phyloP scores from a whole-genome alignment of 202 grass and related monocot genomes.

The Thinopyrum obtusiflorum region DNA sequence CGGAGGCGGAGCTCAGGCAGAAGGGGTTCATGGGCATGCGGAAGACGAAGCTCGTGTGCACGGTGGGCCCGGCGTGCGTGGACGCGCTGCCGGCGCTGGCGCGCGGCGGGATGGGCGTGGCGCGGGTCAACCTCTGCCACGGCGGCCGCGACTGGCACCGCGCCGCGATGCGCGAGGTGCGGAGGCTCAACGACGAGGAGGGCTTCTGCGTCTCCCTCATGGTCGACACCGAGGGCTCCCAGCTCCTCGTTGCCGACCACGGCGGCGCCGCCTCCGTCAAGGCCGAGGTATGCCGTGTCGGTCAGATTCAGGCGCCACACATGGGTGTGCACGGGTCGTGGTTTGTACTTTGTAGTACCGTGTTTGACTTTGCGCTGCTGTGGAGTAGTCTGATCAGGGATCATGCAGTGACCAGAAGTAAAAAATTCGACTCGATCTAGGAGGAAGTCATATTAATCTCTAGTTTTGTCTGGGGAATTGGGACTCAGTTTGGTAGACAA shows the following conservation, averaged over 20 bases:
- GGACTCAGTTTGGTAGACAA: not conserved
- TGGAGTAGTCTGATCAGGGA: not conserved
- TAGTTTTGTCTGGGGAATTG: not conserved
- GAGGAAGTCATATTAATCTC: not conserved
- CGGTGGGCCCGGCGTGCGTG: conserved; percentile 55
- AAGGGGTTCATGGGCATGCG: conserved; percentile 75
- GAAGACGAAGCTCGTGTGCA: conserved; percentile 76
- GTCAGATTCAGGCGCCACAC: not conserved
- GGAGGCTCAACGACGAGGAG: conserved; percentile 56
- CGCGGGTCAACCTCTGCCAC: conserved; percentile 74
- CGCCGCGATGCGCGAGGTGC: conserved; percentile 38
- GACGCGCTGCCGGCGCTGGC: conserved; percentile 53
- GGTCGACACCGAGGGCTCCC: conserved; percentile 61
- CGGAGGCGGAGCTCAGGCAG: conserved; percentile 58
- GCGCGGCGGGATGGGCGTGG: conserved; percentile 59
- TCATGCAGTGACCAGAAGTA: not conserved
- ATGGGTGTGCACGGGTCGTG: not conserved
- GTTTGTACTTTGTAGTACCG: not conserved
- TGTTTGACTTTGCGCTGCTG: not conserved
- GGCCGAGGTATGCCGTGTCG: conserved; percentile 33
- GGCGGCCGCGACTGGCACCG: conserved; percentile 53
- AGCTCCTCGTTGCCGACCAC: conserved; percentile 53
- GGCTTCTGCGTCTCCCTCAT: conserved; percentile 62
- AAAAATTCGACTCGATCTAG: not conserved
- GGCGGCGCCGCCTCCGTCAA: conserved; percentile 47